Evolutionary conservation across 1,284 basidiomycete species (phyloP).

Genomic region (Puccinia novopanici): DNA sequence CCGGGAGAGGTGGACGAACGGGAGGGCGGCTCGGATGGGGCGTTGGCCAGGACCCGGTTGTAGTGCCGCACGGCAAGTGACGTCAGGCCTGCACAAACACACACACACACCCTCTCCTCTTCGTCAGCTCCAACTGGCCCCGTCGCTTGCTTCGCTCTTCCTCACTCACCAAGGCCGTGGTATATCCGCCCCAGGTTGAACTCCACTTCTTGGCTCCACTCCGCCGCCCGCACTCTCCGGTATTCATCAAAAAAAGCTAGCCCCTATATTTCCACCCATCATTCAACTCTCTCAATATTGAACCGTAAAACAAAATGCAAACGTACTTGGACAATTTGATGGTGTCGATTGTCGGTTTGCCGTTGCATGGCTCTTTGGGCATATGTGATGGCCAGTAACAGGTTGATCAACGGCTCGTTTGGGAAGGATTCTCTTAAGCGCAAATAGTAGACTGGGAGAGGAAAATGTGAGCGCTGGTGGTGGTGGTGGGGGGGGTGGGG

Average conservation of each 20-base stretch:
- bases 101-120: neutral
- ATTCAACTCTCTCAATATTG: neutral
- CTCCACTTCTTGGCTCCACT: conserved; percentile 68
- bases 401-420: conserved; percentile 79
- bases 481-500: conserved; percentile 56
- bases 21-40: conserved; percentile 59
- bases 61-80: conserved; percentile 81
- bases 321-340: conserved; percentile 73
- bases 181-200: conserved; percentile 89
- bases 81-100: conserved; percentile 67
- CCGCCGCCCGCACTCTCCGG: conserved; percentile 64
- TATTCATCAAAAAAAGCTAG: conserved; percentile 80
- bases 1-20: neutral
- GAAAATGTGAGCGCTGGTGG: conserved; percentile 50
- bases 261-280: conserved; percentile 63
- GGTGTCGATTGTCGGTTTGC: conserved; percentile 89
- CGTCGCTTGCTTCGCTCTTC: neutral
- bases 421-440: conserved; percentile 82
- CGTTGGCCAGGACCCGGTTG: conserved; percentile 67
- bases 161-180: conserved; percentile 75
- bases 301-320: neutral
- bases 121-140: neutral
- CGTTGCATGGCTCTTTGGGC: conserved; percentile 86
- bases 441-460: conserved; percentile 73
- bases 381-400: conserved; percentile 79